Base-by-base conservation (phyloP, 1,139 yeast genomes). In the Kurtzmaniella quercitrusa region DNA sequence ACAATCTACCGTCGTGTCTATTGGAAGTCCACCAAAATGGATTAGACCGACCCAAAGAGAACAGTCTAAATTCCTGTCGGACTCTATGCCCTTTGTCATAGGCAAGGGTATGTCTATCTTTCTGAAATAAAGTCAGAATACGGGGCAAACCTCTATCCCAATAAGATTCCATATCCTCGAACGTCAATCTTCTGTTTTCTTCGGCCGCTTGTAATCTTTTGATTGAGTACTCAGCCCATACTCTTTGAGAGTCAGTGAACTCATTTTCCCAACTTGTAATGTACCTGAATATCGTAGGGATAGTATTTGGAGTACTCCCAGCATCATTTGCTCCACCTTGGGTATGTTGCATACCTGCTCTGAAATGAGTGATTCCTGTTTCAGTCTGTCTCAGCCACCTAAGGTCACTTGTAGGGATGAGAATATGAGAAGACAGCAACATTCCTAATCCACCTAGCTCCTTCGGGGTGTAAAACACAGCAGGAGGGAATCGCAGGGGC, bases 401-500 rank as follows among this genome's bases (percentile, higher is more conserved):
- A 49, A 93, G 69, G 62, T 93, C 98, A 3, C 96, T 85, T 0
- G 95, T 87, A 0, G 98, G 98, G 51, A 94, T 93, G 52, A 93
- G 71, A 42, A 93, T 88, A 61, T 94, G 98, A 14, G 96, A 88
- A 0, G 98, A 98, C 71, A 96, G 88, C 21, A 94, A 70, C 98
- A 94, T 94, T 16, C 98, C 98, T 39, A 94, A 68, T 34, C 99
- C 99, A 42, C 99, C 98, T 9, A 94, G 68, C 60, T 94, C 99
- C 55, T 90, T 93, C 0, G 98, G 98, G 0, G 98, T 89, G 59
- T 94, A 94, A 54, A 94, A 94, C 1, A 94, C 98, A 2, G 97
- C 98, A 0, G 98, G 99, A 3, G 99, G 99, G 66, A 94, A 94
- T 44, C 99, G 75, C 0, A 96, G 83, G 0, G 99, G 99, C 99